Conservation (phyloP, 371 early-diverging fungal species). For the Mortierella sp. region DNA sequence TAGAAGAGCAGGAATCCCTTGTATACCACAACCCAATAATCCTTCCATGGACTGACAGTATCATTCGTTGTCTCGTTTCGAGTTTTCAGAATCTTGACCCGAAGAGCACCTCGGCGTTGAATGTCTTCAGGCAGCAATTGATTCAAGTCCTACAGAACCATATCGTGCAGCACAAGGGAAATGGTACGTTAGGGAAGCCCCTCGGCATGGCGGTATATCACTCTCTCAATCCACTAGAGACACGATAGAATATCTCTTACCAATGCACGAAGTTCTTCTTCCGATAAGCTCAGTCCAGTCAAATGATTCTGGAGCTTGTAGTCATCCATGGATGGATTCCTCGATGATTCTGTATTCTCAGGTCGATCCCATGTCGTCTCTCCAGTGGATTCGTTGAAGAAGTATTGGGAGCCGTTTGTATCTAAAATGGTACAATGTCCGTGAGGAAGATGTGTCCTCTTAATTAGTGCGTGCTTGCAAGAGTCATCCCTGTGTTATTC, state of each 20-base stretch:
- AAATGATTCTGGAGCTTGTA: conserved; percentile 45
- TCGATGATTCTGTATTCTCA: conserved; percentile 1
- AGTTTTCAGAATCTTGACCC: conserved; percentile 46
- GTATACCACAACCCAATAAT: conserved; percentile 48
- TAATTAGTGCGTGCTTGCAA: not conserved
- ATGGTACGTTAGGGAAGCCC: not conserved
- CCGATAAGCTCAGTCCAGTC: conserved; percentile 31
- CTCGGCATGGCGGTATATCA: too few relatives aligned
- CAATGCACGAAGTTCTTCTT: conserved; percentile 37
- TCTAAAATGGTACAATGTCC: conserved; percentile 25
- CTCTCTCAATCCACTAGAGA: not conserved
- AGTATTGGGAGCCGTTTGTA: conserved; percentile 60
- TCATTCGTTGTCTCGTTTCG: conserved; percentile 43
- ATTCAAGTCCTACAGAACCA: conserved; percentile 20
- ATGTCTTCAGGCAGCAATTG: conserved; percentile 36
- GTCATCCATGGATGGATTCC: conserved; percentile 31
- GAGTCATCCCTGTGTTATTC: too few relatives aligned
- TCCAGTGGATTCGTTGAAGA: conserved; percentile 62
- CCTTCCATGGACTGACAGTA: conserved; percentile 52
- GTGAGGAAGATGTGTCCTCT: not conserved
- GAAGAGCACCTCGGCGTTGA: conserved; percentile 40
- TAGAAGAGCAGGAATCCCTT: conserved; percentile 45
- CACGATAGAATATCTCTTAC: conserved; percentile 12
- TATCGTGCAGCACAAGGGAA: too few relatives aligned
- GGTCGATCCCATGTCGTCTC: conserved; percentile 61